Percentiles rank a stretch among this genome's conserved stretches.
These are phyloP conservation scores for Ceratocystis huliohia DNA, from an alignment of 2,329 filamentous ascomycete species.

Conservation along the genomic window DNA sequence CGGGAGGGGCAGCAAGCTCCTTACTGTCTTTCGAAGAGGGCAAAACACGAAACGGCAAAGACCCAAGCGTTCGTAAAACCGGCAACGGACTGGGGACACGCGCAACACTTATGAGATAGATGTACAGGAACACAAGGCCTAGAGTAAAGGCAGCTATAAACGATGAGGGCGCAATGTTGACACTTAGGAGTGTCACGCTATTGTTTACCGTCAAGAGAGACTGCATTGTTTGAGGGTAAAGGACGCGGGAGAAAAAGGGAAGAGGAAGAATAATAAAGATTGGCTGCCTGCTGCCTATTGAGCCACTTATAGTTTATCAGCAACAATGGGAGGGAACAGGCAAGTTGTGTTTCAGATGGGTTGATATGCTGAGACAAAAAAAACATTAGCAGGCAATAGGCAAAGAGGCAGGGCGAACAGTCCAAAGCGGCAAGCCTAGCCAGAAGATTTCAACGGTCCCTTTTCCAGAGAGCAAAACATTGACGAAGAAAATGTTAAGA, in stretches of 20 bases:
- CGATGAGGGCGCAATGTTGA: slow-evolving; percentile 46
- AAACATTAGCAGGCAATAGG: too few species aligned
- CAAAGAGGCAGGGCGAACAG: too few species aligned
- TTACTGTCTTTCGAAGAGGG: slow-evolving; percentile 1
- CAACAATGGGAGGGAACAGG: neutral
- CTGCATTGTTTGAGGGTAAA: slow-evolving; percentile 35
- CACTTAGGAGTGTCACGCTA: slow-evolving; percentile 47
- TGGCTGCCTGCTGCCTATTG: neutral
- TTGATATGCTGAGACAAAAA: too few species aligned
- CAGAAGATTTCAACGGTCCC: too few species aligned
- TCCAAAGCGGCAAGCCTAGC: too few species aligned
- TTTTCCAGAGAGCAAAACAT: neutral
- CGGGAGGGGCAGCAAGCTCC: slow-evolving; percentile 1
- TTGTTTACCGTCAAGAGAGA: slow-evolving; percentile 49
- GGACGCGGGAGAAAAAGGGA: neutral
- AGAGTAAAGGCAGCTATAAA: slow-evolving; percentile 42
- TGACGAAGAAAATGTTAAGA: neutral
- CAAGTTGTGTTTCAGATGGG: neutral
- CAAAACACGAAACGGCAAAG: slow-evolving; percentile 11
- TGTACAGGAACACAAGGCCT: slow-evolving; percentile 38
- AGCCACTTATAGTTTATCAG: too few species aligned
- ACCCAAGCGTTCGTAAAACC: slow-evolving; percentile 18
- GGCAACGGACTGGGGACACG: slow-evolving; percentile 19
- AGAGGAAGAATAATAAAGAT: slow-evolving; percentile 5
- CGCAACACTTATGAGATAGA: slow-evolving; percentile 30